Evolutionary conservation across 768 basidiomycete genomes (phyloP), one percentile per base, ranked within the genome.

Genomic region (Brasilioporus rufonigricans): DNA sequence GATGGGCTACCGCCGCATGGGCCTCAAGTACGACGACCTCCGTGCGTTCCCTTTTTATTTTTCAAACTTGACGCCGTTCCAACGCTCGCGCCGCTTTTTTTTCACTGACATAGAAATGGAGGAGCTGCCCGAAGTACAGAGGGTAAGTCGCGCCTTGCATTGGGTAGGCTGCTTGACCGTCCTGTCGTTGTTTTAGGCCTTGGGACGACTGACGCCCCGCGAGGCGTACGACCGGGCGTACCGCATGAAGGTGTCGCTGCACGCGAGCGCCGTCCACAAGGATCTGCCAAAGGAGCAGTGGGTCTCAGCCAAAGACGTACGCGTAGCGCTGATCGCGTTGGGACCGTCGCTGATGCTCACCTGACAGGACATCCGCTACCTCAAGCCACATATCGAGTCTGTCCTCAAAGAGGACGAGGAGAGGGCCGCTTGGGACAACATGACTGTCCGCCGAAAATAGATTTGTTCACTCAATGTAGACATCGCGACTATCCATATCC

Each of bases 21-120:
- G 96, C 61, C 83, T 98, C 74, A 85, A 81, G 67, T 95, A 97
- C 71, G 96, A 99, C 71, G 96, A 99, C 80, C 83, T 99, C 66
- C 77, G 91, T 93, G 62, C 72, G 91, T 82, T 0, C 14, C 40
- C 16, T 4, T 46, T 16, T 26, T 2, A 33, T 13, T 19, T 6
- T n/a, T n/a, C n/a, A n/a, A n/a, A n/a, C n/a, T n/a, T n/a, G n/a
- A n/a, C 21, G 27, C 24, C 52, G 10, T 18, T 6, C 24, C 38
- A 12, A 18, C 39, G 14, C 51, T 45, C 44, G 45, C 14, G 1
- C 26, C 8, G 5, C 18, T 11, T 5, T 3, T 16, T 8, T 16
- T 26, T 52, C 60, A n/a, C n/a, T n/a, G n/a, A n/a, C n/a, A n/a
- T n/a, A 84, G 88, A 96, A 59, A 75, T 87, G 50, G 91, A 93